Conservation (phyloP, 1,139 yeast species). For the Geotrichum aggregatum region DNA sequence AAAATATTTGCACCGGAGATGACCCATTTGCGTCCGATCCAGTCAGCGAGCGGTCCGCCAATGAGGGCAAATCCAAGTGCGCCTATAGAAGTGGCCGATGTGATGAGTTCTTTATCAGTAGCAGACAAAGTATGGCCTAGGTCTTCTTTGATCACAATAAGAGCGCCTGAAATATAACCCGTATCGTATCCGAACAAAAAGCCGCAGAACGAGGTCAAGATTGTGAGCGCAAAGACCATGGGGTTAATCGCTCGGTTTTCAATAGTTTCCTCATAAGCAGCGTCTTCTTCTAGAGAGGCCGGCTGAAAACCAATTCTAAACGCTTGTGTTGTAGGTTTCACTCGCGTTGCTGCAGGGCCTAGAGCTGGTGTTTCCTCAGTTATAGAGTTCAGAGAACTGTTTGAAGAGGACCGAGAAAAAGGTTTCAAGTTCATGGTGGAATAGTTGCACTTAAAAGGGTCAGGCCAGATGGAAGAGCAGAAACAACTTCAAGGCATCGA, state of each 20-base stretch:
- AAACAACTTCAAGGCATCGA: no score
- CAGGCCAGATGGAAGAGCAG: no score
- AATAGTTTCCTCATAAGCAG: background rate
- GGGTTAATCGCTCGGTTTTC: conserved; percentile 38
- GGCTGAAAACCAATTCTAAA: no score
- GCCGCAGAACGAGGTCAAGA: conserved; percentile 85
- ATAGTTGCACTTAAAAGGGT: no score
- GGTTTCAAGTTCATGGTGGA: no score
- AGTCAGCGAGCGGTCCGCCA: conserved; percentile 79
- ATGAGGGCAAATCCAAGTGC: conserved; percentile 73
- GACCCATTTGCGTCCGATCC: conserved; percentile 75
- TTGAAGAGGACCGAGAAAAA: no score
- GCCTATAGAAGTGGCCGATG: conserved; percentile 93
- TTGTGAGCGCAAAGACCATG: conserved; percentile 64
- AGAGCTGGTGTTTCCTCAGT: no score
- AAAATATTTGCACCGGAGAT: conserved; percentile 73
- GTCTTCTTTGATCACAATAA: conserved; percentile 73
- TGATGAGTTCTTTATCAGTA: conserved; percentile 82
- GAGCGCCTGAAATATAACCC: conserved; percentile 89
- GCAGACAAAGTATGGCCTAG: conserved; percentile 51
- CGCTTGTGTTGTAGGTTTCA: no score
- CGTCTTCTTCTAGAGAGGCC: no score
- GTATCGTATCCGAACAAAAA: conserved; percentile 97
- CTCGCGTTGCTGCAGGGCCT: no score
- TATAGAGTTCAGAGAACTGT: no score